Percentiles rank a stretch among this genome's conserved stretches.
phyloP scores from a whole-genome alignment of 164 flowering plant species.

The Vitis vinifera region DNA sequence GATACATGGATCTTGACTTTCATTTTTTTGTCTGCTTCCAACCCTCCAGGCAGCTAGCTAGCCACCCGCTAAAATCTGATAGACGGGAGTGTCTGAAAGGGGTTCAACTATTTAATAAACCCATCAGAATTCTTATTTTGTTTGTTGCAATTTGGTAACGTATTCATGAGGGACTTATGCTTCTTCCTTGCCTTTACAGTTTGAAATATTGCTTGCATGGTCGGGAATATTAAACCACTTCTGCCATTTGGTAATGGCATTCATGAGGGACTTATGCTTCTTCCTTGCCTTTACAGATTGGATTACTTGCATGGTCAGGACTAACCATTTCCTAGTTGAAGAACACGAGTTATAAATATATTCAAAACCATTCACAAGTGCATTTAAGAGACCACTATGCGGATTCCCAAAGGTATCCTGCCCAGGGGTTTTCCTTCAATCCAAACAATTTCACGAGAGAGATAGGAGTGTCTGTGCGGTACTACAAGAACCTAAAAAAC shows the following conservation, averaged over 20 bases:
- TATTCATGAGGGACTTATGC: slow-evolving; percentile 28
- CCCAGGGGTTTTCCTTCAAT: not conserved
- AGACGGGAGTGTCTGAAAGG: not conserved
- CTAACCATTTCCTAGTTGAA: not conserved
- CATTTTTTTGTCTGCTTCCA: not conserved
- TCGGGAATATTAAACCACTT: too few relatives aligned
- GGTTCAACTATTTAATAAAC: slow-evolving; percentile 11
- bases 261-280: slow-evolving; percentile 27
- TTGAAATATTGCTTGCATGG: too few relatives aligned
- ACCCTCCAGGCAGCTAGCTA: not conserved
- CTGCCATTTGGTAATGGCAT: slow-evolving; percentile 11
- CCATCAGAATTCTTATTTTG: not conserved
- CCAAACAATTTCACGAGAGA: not conserved
- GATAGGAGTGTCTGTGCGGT: not conserved
- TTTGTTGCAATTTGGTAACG: slow-evolving; percentile 6
- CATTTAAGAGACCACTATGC: slow-evolving; percentile 24
- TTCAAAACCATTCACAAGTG: slow-evolving; percentile 33
- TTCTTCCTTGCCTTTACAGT: slow-evolving; percentile 24
- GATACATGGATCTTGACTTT: slow-evolving; percentile 9
- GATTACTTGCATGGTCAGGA: slow-evolving; percentile 14
- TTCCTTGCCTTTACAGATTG: slow-evolving; percentile 26
- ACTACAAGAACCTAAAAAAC: too few relatives aligned
- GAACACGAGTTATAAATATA: not conserved
- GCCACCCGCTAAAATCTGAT: slow-evolving; percentile 1
- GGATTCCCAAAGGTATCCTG: slow-evolving; percentile 20